Evolutionary conservation across 257 asterid genomes (phyloP).

Genomic region (Capsicum pubescens): DNA sequence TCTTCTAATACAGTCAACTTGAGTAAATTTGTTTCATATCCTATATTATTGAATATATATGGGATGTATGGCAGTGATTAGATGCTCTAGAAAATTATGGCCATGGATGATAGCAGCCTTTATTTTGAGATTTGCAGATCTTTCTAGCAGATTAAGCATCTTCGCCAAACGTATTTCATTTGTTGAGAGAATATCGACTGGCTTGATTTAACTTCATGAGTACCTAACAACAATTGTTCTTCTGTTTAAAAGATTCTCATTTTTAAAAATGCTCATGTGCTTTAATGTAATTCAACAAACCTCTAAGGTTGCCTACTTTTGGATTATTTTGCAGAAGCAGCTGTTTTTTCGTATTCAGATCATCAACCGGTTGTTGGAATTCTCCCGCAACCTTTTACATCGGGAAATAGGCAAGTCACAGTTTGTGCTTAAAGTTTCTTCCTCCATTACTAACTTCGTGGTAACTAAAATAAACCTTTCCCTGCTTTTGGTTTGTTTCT

Average conservation of each 20-base stretch:
- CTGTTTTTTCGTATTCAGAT: conserved; percentile 56
- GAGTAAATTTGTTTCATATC: background rate
- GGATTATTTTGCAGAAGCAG: conserved; percentile 55
- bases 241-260: conserved; percentile 1
- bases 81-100: conserved; percentile 20
- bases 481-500: background rate
- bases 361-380: conserved; percentile 75
- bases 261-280: conserved; percentile 1
- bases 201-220: conserved; percentile 8
- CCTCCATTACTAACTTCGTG: background rate
- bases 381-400: conserved; percentile 85
- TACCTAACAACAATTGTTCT: background rate
- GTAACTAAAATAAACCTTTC: background rate
- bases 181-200: background rate
- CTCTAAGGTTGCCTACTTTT: conserved; percentile 22
- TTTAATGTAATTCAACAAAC: conserved; percentile 1
- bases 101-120: background rate
- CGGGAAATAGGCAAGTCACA: conserved; percentile 81
- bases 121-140: background rate
- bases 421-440: conserved; percentile 34
- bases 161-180: background rate
- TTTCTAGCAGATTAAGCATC: conserved; percentile 17
- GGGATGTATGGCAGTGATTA: conserved; percentile 17
- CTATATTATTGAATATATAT: background rate
- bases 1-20: background rate